Base-by-base conservation (phyloP, 345 rosid genomes). In the Alliaria petiolata region DNA sequence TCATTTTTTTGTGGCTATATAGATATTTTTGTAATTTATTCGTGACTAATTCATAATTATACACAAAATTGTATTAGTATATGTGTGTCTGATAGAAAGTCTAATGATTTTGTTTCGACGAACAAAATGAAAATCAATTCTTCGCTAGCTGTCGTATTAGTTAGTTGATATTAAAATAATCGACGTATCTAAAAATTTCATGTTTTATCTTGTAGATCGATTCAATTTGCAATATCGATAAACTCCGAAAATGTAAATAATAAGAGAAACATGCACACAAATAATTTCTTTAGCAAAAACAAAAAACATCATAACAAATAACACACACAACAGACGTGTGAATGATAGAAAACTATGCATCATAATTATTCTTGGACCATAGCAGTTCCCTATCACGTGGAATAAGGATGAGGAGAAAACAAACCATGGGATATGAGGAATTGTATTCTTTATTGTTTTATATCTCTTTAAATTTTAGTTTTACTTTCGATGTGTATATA, bases 341-440 rank as follows among this genome's bases (percentile, higher is more conserved):
- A 42, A 22, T 28, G 26, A 26, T 22, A 72, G 3, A 22, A 13
- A 33, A 35, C 1, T 3, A 56, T 49, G 11, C 35, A 34, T 22
- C 8, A 20, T 14, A 20, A 38, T 35, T 57, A 71, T 62, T 71
- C 16, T 62, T 74, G 78, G 67, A 74, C 72, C 71, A 57, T 14
- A 73, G 65, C 52, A 72, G 52, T 65, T 65, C 71, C 59, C 65
- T 56, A 38, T 73, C 77, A 57, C 61, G 66, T 73, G 71, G 77
- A 73, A 65, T 50, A 73, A 47, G 25, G 45, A 38, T 7, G 58
- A 65, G 15, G 43, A 45, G 15, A 49, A 42, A 38, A n/a, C n/a
- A 53, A 39, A 49, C 50, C 25, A 70, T 30, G 51, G 35, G 34
- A 42, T 30, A 25, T 13, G 20, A 46, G 22, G 53, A 65, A 74